Evolutionary conservation across 192 early-diverging fungal genomes (phyloP).

Genomic region (Diversispora epigaea): DNA sequence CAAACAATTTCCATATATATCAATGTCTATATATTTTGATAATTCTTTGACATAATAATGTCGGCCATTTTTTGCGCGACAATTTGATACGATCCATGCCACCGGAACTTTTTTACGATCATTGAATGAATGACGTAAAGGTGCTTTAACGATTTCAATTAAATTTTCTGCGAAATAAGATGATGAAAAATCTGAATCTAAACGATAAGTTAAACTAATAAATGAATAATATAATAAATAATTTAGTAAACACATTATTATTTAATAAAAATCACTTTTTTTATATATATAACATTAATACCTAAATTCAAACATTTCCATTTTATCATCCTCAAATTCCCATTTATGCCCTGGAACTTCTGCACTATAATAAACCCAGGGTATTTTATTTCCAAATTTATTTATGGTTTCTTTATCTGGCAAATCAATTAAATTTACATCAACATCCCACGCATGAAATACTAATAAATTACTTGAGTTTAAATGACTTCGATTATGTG

Average conservation of each 20-base stretch:
- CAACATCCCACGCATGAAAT: background rate
- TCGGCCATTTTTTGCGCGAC: conserved; percentile 28
- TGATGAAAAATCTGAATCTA: background rate
- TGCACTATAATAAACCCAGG: background rate
- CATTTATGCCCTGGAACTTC: background rate
- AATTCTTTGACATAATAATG: conserved; percentile 40
- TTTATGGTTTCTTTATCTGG: background rate
- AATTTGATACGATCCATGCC: conserved; percentile 39
- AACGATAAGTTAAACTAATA: background rate
- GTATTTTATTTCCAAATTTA: background rate
- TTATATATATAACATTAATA: background rate
- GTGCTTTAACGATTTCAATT: background rate
- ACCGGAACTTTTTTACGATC: conserved; percentile 29
- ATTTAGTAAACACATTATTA: background rate
- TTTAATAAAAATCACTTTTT: background rate
- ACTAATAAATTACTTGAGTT: background rate
- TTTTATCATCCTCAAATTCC: background rate
- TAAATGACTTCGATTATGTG: background rate
- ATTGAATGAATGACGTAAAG: background rate
- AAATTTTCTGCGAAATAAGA: background rate
- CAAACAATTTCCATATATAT: conserved; percentile 39
- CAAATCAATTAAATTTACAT: background rate
- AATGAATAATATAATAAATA: background rate
- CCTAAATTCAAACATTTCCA: background rate
- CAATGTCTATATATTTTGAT: conserved; percentile 35